phyloP scores from a whole-genome alignment of 805 yeast species.

The Starmerella tilneyi region DNA sequence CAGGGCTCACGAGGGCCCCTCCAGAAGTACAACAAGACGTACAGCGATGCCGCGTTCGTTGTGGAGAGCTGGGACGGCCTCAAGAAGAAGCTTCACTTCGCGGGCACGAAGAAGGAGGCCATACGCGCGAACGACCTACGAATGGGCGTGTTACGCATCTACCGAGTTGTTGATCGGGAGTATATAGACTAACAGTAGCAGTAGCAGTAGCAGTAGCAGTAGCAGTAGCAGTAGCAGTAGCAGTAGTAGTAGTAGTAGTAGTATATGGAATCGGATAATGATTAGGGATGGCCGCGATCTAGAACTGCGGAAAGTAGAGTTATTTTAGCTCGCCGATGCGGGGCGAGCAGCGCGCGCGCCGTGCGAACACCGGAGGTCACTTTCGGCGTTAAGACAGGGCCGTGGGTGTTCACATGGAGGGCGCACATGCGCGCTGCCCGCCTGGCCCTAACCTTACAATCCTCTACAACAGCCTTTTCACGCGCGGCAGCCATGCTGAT shows the following conservation, averaged over 20 bases:
- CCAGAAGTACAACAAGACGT: constrained; percentile 46
- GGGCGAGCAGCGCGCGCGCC: too few species aligned
- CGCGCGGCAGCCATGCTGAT: constrained; percentile 2
- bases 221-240: too few species aligned
- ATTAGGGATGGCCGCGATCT: too few species aligned
- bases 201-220: too few species aligned
- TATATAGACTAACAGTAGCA: too few species aligned
- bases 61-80: constrained; percentile 63
- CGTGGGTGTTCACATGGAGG: not conserved
- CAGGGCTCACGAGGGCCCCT: constrained; percentile 49
- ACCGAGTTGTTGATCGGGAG: constrained; percentile 52
- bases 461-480: not conserved
- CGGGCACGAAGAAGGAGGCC: constrained; percentile 43
- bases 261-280: too few species aligned
- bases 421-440: not conserved
- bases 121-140: constrained; percentile 64
- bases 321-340: too few species aligned
- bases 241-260: too few species aligned
- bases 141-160: constrained; percentile 69
- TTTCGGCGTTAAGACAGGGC: too few species aligned
- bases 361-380: too few species aligned
- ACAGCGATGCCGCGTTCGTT: constrained; percentile 51
- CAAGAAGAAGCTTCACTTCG: constrained; percentile 39
- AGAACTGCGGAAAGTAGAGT: too few species aligned
- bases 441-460: not conserved